phyloP scores from a whole-genome alignment of 768 basidiomycete species.

The Cyclocybe cylindracea region DNA sequence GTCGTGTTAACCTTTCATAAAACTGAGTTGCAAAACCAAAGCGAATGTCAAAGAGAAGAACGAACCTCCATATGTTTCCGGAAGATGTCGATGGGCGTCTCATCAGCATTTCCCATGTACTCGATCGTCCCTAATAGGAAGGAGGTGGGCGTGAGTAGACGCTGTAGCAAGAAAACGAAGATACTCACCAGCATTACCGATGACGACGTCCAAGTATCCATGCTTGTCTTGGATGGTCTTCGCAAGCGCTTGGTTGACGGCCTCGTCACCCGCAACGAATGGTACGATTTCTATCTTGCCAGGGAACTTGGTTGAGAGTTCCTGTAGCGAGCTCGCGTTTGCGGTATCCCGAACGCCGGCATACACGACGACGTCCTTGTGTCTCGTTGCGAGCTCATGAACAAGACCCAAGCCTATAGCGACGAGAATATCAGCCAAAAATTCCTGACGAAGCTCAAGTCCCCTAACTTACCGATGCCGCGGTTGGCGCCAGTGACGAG shows the following conservation, averaged over 20 bases:
- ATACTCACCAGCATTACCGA: not conserved
- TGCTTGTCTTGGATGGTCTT: not conserved
- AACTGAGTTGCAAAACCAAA: not conserved
- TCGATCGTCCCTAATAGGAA: not conserved
- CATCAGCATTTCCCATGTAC: not conserved
- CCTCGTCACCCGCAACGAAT: not conserved
- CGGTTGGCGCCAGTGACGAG: not conserved
- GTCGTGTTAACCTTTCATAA: not conserved
- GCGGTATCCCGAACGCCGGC: not conserved
- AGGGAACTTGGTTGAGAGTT: not conserved
- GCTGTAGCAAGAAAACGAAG: not conserved
- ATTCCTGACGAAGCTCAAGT: no score
- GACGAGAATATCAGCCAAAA: no score
- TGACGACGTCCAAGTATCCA: not conserved
- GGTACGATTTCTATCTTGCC: not conserved
- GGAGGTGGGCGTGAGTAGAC: not conserved
- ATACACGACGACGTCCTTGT: not conserved
- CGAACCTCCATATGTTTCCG: not conserved
- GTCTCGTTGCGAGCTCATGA: not conserved
- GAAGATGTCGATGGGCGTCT: not conserved
- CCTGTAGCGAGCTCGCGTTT: not conserved
- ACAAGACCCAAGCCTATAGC: not conserved
- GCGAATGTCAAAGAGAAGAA: not conserved
- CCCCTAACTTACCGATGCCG: not conserved
- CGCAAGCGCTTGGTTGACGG: not conserved